Base-by-base conservation (phyloP, 805 yeast species). In the Metschnikowia lochheadii region DNA sequence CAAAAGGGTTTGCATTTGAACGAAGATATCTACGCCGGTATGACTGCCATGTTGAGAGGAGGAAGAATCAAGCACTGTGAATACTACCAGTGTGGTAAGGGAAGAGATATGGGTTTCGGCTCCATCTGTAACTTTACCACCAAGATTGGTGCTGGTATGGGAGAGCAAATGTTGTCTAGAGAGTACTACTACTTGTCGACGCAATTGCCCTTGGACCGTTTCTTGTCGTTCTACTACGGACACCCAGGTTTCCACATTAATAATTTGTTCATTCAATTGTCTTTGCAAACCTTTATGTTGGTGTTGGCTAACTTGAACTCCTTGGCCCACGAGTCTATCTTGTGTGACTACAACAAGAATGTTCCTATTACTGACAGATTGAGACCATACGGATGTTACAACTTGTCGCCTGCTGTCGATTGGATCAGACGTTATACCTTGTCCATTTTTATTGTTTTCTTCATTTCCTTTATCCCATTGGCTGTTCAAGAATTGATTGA, bases 101-200 rank as follows among this genome's bases (percentile, higher is more conserved):
- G 95, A 40, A 76, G 95, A 64, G 94, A 87, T 71, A 75, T 87
- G 62, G 94, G 95, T 3, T 87, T 87, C 67, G 87, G 89, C 3
- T 86, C 94, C 2, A 87, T 87, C 61, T 76, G 85, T 66, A 87
- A 85, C 65, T 87, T 87, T 68, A 85, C 88, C 5, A 84, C 92
- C 20, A 87, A 87, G 62, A 87, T 87, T 66, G 95, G 95, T 43
- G 89, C 94, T 49, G 95, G 94, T 52, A 87, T 87, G 95, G 92
- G 94, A 44, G 95, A 87, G 62, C 95, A 87, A 63, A 82, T 86
- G 81, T 74, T 87, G 50, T 86, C 92, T 3, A 76, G 95, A 59
- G 95, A 87, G 64, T 87, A 87, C 66, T 87, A 81, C 65, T 86
- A 87, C 62, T 73, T 87, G 54, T 87, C 91, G 1, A 83, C 90